Evolutionary conservation across 139 green algal species (phyloP).

Genomic region (Spirogloea muscicola): DNA sequence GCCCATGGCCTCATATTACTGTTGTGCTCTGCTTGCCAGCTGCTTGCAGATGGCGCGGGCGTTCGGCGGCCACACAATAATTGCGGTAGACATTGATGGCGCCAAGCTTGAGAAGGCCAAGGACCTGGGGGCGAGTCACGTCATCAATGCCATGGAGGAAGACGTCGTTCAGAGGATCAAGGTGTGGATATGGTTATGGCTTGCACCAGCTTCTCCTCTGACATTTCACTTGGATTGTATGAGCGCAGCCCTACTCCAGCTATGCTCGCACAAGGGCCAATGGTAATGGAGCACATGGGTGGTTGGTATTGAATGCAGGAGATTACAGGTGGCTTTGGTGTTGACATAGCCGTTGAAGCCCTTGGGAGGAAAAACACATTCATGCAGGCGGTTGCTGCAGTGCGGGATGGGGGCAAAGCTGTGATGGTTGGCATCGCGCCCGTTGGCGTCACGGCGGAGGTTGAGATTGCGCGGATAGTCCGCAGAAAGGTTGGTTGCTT

Average conservation of each 20-base stretch:
- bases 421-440: conserved; percentile 40
- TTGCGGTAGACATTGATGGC: conserved; percentile 24
- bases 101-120: conserved; percentile 1
- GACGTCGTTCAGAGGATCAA: conserved; percentile 23
- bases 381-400: conserved; percentile 3
- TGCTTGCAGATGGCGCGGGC: conserved; percentile 27
- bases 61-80: conserved; percentile 10
- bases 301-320: too few relatives aligned
- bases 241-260: too few relatives aligned
- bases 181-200: conserved; percentile 5
- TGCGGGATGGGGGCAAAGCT: conserved; percentile 25
- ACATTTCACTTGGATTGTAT: too few relatives aligned
- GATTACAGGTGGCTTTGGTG: conserved; percentile 18
- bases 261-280: too few relatives aligned
- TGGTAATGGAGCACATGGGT: too few relatives aligned
- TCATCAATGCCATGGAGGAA: conserved; percentile 15
- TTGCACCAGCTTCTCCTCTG: too few relatives aligned
- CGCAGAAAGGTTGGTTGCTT: conserved; percentile 19
- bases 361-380: conserved; percentile 21
- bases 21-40: conserved; percentile 10
- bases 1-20: too few relatives aligned
- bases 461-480: conserved; percentile 33
- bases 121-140: conserved; percentile 14
- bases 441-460: conserved; percentile 13
- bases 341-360: conserved; percentile 38